phyloP scores from a whole-genome alignment of 176 grass and related monocot species.

The Lolium perenne region DNA sequence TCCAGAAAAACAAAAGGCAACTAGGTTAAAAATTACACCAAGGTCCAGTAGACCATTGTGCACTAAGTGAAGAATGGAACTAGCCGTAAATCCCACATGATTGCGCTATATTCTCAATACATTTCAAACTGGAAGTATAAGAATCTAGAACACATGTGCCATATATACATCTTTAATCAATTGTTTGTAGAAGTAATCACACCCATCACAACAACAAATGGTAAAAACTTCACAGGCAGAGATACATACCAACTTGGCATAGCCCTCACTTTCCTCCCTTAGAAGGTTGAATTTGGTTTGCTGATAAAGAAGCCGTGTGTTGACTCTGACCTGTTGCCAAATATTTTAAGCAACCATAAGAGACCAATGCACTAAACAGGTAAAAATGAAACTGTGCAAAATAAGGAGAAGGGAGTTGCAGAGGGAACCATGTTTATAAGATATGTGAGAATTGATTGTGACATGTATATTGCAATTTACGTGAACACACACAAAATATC shows the following conservation, averaged over 20 bases:
- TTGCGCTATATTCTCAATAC: constrained; percentile 21
- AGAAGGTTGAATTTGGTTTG: constrained; percentile 99
- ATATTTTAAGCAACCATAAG: constrained; percentile 32
- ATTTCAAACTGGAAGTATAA: constrained; percentile 20
- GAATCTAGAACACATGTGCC: not conserved
- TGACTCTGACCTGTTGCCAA: constrained; percentile 92
- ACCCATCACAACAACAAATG: constrained; percentile 35
- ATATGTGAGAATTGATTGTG: not conserved
- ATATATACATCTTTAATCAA: constrained; percentile 23
- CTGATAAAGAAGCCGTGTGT: constrained; percentile 97
- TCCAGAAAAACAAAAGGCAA: constrained; percentile 40
- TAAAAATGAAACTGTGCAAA: constrained; percentile 14
- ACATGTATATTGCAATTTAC: constrained; percentile 11
- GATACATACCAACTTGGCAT: constrained; percentile 88
- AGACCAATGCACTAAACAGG: constrained; percentile 13
- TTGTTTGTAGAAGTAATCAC: constrained; percentile 3
- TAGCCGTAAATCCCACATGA: not conserved
- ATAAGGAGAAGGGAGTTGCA: constrained; percentile 21
- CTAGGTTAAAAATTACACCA: constrained; percentile 23
- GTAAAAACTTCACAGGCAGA: constrained; percentile 10
- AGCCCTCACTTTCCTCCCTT: constrained; percentile 98
- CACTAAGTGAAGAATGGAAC: constrained; percentile 19
- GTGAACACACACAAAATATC: constrained; percentile 31
- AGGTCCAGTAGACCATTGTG: constrained; percentile 31
- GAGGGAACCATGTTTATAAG: constrained; percentile 10